Conservation (phyloP, 306 rosid species). For the Hippophae gyantsensis region DNA sequence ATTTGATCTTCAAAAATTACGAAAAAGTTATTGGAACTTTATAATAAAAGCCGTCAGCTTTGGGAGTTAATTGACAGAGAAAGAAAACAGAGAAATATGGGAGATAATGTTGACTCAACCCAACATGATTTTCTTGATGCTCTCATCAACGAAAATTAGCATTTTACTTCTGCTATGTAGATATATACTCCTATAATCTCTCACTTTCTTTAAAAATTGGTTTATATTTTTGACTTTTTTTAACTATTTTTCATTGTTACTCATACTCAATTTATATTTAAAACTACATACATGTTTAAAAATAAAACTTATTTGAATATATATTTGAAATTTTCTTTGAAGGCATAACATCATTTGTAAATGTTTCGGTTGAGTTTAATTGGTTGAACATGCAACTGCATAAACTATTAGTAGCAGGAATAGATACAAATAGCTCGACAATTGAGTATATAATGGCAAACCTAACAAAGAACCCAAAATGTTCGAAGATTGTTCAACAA, state of each 20-base stretch:
- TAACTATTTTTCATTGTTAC: too few species aligned
- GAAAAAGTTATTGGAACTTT: neutral
- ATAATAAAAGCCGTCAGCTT: neutral
- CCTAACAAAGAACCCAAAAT: conserved; percentile 8
- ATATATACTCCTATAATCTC: too few species aligned
- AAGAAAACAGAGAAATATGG: neutral
- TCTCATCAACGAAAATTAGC: conserved; percentile 1
- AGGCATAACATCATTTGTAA: too few species aligned
- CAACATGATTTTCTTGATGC: conserved; percentile 8
- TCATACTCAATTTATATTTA: too few species aligned
- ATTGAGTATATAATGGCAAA: conserved; percentile 15
- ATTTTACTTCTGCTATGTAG: neutral
- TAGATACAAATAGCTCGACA: conserved; percentile 14
- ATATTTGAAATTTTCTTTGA: too few species aligned
- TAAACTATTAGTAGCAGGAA: conserved; percentile 10
- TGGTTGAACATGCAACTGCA: neutral
- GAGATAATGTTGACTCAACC: neutral
- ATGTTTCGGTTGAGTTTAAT: neutral
- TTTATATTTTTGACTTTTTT: too few species aligned
- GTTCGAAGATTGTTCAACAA: conserved; percentile 3
- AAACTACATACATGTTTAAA: too few species aligned
- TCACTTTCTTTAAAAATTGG: too few species aligned
- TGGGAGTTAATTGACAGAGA: neutral
- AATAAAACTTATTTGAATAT: too few species aligned
- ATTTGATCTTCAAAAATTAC: conserved; percentile 4